Evolutionary conservation across 768 basidiomycete species (phyloP).

Genomic region (Leccinum fibrillosum): DNA sequence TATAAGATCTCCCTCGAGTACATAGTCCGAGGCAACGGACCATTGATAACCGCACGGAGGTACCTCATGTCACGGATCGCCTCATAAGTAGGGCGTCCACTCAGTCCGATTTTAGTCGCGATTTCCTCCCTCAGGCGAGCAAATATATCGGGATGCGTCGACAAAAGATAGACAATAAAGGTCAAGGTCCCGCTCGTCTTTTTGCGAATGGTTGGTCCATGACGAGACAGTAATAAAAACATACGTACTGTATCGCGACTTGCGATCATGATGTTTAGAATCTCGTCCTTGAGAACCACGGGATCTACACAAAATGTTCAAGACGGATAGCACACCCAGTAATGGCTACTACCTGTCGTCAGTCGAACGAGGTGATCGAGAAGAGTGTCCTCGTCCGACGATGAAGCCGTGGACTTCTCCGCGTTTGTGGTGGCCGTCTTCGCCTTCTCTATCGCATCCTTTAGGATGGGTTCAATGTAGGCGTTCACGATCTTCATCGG

Average conservation of each 20-base stretch:
- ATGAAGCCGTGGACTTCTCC: slow-evolving; percentile 29
- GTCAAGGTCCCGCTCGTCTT: slow-evolving; percentile 38
- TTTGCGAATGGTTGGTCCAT: slow-evolving; percentile 21
- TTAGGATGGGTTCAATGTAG: slow-evolving; percentile 45
- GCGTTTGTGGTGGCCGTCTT: slow-evolving; percentile 14
- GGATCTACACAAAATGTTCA: slow-evolving; percentile 17
- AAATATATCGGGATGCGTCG: slow-evolving; percentile 47
- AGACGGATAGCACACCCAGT: slow-evolving; percentile 20
- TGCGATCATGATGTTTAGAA: slow-evolving; percentile 35
- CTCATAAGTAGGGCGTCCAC: slow-evolving; percentile 48
- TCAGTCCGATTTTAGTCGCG: slow-evolving; percentile 46
- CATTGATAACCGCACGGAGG: slow-evolving; percentile 62
- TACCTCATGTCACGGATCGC: slow-evolving; percentile 62
- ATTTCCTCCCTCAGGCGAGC: slow-evolving; percentile 54
- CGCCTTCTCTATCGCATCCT: slow-evolving; percentile 45
- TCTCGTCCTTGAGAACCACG: slow-evolving; percentile 30
- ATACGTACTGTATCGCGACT: slow-evolving; percentile 26
- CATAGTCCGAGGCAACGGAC: slow-evolving; percentile 25
- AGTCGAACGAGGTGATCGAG: slow-evolving; percentile 54
- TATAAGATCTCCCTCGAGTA: not conserved
- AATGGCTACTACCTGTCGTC: slow-evolving; percentile 36
- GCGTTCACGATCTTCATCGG: slow-evolving; percentile 53
- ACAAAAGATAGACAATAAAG: slow-evolving; percentile 42
- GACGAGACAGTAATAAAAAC: not conserved
- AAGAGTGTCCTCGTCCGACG: slow-evolving; percentile 45